A percentile compares a stretch with the other conserved stretches of the same genome.
Conservation (phyloP, 495 filamentous ascomycete genomes). For the Penicillium chermesinum region DNA sequence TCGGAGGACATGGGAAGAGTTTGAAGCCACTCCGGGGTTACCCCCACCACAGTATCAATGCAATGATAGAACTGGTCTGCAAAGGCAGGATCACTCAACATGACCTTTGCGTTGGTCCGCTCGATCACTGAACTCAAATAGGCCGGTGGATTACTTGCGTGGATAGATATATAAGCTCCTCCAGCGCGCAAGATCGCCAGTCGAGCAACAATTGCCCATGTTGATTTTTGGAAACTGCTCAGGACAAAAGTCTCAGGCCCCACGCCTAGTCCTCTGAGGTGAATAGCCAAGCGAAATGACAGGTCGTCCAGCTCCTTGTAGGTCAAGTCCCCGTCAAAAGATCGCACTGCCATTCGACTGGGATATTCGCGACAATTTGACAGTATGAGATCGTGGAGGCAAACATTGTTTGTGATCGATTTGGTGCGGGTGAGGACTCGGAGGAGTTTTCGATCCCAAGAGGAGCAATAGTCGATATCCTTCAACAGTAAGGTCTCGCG, state of each 20-base stretch:
- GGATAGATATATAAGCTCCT: slow-evolving; percentile 20
- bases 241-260: slow-evolving; percentile 41
- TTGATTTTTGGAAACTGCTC: slow-evolving; percentile 53
- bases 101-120: neutral
- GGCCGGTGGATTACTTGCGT: slow-evolving; percentile 8
- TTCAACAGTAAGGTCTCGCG: neutral
- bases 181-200: slow-evolving; percentile 52
- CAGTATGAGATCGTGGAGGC: neutral
- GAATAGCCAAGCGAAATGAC: slow-evolving; percentile 5
- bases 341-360: slow-evolving; percentile 9
- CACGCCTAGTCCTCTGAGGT: slow-evolving; percentile 18
- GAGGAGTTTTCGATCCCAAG: neutral
- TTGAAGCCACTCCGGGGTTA: slow-evolving; percentile 1
- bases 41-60: neutral
- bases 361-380: neutral
- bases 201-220: slow-evolving; percentile 32
- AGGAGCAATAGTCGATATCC: neutral
- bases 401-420: neutral
- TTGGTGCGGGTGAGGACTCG: neutral
- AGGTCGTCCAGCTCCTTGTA: slow-evolving; percentile 14
- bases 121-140: slow-evolving; percentile 3
- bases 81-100: slow-evolving; percentile 3
- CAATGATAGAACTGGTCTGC: neutral
- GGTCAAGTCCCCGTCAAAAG: slow-evolving; percentile 18
- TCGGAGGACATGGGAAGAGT: neutral